Base-by-base conservation (phyloP, 2,329 filamentous ascomycete genomes). In the Fusarium nematophilum region DNA sequence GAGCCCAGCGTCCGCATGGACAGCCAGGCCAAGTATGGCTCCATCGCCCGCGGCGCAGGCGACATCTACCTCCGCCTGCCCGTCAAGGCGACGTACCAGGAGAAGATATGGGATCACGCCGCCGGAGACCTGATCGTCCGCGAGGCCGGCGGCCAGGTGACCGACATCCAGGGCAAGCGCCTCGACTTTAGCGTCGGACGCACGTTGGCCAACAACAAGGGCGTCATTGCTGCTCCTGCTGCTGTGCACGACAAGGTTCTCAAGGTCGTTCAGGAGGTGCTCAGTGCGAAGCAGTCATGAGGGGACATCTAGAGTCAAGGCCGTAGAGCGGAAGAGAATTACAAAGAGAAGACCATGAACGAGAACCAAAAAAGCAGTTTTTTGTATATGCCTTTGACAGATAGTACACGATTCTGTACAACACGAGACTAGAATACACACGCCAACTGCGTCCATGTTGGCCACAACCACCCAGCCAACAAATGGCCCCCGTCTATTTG, bases 101-200 rank as follows among this genome's bases (percentile, higher is more conserved):
- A 99, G 83, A 99, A 99, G 86, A 99, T 99, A 67, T 99, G 95
- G 95, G 95, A 99, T 73, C 95, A 99, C 75, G 95, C 95, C 14
- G 95, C 94, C 10, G 95, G 95, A 33, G 93, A 97, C 70, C 79
- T 99, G 55, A 93, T 99, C 65, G 95, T 98, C 33, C 85, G 93
- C 53, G 96, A 99, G 78, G 93, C 95, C 3, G 95, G 95, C 45
- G 96, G 95, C 42, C 82, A 90, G 70, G 94, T 99, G 48, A 96
- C 93, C 1, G 96, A 99, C 76, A 90, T 93, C 33, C 83, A 90
- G 59, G 95, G 96, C 68, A 91, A 91, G 73, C 83, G 87, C 57
- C 82, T 99, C 54, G 90, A 99, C 76, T 99, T 99, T 76, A 86
- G 87, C 69, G 85, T 88, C 51, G 95, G 95, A 43, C 84, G 95